Conservation (phyloP, 192 early-diverging fungal species). For the Diversispora epigaea region DNA sequence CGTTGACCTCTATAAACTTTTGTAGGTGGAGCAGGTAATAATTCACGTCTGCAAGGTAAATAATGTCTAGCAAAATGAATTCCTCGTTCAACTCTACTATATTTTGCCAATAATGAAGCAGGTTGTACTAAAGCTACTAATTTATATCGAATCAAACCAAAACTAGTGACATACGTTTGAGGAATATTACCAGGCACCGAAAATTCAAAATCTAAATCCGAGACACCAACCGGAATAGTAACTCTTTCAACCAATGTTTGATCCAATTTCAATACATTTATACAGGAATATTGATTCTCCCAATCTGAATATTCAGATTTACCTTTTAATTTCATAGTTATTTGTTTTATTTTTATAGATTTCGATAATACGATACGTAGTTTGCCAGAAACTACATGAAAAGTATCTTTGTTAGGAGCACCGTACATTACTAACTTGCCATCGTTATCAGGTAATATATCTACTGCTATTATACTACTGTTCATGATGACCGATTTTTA, state of each 20-base stretch:
- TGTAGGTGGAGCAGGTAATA: constrained; percentile 28
- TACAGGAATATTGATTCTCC: constrained; percentile 31
- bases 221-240: constrained; percentile 12
- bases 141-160: constrained; percentile 29
- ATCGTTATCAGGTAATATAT: constrained; percentile 26
- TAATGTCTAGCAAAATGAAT: constrained; percentile 28
- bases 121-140: constrained; percentile 29
- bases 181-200: constrained; percentile 5
- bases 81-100: not conserved
- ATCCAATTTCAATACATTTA: constrained; percentile 24
- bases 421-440: constrained; percentile 30
- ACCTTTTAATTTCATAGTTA: constrained; percentile 26
- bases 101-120: constrained; percentile 13
- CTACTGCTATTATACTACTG: constrained; percentile 32
- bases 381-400: constrained; percentile 21
- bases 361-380: constrained; percentile 24
- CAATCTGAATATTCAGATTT: constrained; percentile 33
- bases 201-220: constrained; percentile 31
- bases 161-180: constrained; percentile 29
- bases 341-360: constrained; percentile 23
- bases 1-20: constrained; percentile 33
- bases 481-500: not conserved
- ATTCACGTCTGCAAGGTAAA: constrained; percentile 27
- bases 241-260: not conserved
- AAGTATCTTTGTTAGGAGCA: constrained; percentile 21